These are phyloP conservation scores for Apophysomyces sp. DNA, from an alignment of 371 early-diverging fungal species.

Conservation along the genomic window DNA sequence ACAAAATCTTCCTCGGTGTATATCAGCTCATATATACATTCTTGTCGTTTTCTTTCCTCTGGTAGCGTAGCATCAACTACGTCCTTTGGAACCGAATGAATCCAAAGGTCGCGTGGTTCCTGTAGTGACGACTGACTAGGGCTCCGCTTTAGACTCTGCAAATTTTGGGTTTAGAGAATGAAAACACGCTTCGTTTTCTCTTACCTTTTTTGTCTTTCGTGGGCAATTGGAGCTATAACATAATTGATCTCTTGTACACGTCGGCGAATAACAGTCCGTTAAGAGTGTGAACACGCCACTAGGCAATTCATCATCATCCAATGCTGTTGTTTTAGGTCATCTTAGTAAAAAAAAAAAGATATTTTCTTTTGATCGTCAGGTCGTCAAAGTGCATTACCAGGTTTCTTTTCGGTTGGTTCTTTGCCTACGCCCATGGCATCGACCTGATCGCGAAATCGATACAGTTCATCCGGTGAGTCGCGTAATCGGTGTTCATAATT, in stretches of 20 bases:
- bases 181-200: conserved; percentile 13
- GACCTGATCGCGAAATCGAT: conserved; percentile 45
- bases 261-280: conserved; percentile 61
- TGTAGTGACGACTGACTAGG: conserved; percentile 6
- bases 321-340: not conserved
- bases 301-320: conserved; percentile 12
- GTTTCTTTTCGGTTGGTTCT: conserved; percentile 6
- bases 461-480: conserved; percentile 74
- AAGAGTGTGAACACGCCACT: conserved; percentile 51
- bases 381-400: not conserved
- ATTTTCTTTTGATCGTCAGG: not conserved
- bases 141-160: conserved; percentile 5
- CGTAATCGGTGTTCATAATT: conserved; percentile 73
- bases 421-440: conserved; percentile 1
- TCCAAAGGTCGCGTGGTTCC: conserved; percentile 19
- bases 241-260: conserved; percentile 67
- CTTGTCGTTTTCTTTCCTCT: conserved; percentile 82
- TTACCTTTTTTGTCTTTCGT: conserved; percentile 23
- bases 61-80: conserved; percentile 18
- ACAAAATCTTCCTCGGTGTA: conserved; percentile 87
- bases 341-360: too few species aligned
- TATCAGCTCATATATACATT: conserved; percentile 87
- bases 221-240: conserved; percentile 87
- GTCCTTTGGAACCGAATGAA: conserved; percentile 22
- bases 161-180: not conserved